phyloP scores from a whole-genome alignment of 805 yeast genomes.

The Crinitomyces ghanaensis region DNA sequence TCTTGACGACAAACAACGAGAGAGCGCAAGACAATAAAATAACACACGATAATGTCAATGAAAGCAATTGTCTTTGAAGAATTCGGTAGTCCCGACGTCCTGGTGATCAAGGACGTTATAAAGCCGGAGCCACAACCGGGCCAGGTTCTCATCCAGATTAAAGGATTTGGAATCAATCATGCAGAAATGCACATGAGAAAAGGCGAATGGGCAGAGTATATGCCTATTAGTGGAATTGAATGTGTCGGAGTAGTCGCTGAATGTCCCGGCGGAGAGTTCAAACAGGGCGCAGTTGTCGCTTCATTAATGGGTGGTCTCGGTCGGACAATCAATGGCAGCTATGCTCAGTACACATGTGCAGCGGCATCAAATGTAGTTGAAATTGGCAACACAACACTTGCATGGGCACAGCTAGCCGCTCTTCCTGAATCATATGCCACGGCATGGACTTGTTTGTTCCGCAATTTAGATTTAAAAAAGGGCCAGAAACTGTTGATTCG shows the following conservation, averaged over 20 bases:
- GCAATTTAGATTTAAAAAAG: constrained; percentile 2
- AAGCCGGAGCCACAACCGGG: constrained; percentile 8
- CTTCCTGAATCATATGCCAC: constrained; percentile 6
- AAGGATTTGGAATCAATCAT: constrained; percentile 8
- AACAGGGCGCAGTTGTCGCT: constrained; percentile 4
- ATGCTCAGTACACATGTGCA: constrained; percentile 4
- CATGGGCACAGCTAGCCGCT: constrained; percentile 8
- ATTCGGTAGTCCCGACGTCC: constrained; percentile 7
- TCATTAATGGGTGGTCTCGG: constrained; percentile 9
- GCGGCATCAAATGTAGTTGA: constrained; percentile 3
- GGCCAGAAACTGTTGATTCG: constrained; percentile 5
- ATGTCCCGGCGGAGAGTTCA: constrained; percentile 8
- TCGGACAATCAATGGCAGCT: constrained; percentile 4
- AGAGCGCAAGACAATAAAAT: no score
- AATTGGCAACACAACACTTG: neutral
- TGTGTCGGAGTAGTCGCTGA: constrained; percentile 8
- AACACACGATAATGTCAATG: no score
- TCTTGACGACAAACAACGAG: no score
- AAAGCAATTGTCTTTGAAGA: constrained; percentile 6
- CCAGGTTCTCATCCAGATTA: constrained; percentile 3
- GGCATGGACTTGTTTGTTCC: constrained; percentile 4
- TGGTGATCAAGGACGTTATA: constrained; percentile 2
- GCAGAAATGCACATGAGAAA: constrained; percentile 9
- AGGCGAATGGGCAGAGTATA: constrained; percentile 8
- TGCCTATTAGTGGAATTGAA: constrained; percentile 7